Evolutionary conservation across 2,329 filamentous ascomycete species (phyloP), one percentile per base, ranked within the genome.

Genomic region (Karstenula rhodostoma): DNA sequence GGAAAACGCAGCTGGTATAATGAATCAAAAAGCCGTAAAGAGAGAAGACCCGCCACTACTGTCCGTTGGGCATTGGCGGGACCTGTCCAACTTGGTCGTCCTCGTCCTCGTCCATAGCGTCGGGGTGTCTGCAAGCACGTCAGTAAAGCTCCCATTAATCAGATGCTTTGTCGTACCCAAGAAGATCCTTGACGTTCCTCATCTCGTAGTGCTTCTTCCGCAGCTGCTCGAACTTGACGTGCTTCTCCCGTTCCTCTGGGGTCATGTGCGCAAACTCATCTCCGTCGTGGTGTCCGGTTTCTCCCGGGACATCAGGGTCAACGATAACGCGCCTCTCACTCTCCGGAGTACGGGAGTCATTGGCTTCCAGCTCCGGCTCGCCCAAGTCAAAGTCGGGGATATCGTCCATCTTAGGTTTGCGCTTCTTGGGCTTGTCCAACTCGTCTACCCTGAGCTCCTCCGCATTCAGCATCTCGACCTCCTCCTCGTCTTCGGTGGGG

Each of bases 121-220:
- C 70, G 22, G 63, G 65, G 52, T 73, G 70, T 22, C 70, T 73
- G 42, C 17, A 13, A 19, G 15, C 12, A 46, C 17, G 58, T 68
- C 59, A 69, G 59, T n/a, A 43, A 53, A n/a, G 22, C 12, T 29
- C 15, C 17, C 6, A 10, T 42, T 15, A n/a, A 33, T 13, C 25
- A 23, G 19, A 44, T 19, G 9, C 13, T 13, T 6, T 22, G 17
- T 68, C 73, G 47, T 78, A 90, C 88, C 93, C 94, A 66, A 99
- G 86, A 56, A 98, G 81, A 73, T 89, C 87, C 72, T 95, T 96
- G 60, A 97, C 93, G 74, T 95, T 91, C 81, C 88, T 93, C 95
- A 99, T 99, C 84, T 99, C 95, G 80, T 99, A 99, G 80, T 99
- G 95, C 83, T 89, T 94, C 88, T 95, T 97, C 73, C 95, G 87